A percentile compares a stretch with the other conserved stretches of the same genome.
Conservation (phyloP, 163 green algal species). For the Picocystis sp. region DNA sequence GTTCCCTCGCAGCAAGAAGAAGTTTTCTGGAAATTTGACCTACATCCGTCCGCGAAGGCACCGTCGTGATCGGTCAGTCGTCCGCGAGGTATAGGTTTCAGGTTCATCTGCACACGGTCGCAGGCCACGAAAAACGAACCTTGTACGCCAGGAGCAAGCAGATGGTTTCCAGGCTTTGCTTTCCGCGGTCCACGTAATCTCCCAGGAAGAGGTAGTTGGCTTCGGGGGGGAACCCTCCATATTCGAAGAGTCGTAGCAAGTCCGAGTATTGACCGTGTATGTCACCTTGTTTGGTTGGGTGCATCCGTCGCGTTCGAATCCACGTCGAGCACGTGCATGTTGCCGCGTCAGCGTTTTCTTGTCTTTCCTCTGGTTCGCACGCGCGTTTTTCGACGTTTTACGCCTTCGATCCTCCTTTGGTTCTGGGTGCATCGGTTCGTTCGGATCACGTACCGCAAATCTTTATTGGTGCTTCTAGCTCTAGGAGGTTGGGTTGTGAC, state of each 20-base stretch:
- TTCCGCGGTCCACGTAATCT: constrained; percentile 97
- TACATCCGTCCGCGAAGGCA: constrained; percentile 17
- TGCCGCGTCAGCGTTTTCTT: no score
- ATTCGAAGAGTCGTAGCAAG: constrained; percentile 95
- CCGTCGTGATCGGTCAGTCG: background rate
- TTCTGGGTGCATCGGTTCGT: no score
- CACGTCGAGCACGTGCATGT: no score
- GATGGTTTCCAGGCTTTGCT: constrained; percentile 98
- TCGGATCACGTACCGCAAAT: constrained; percentile 62
- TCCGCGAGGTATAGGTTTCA: background rate
- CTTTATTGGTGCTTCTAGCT: constrained; percentile 97
- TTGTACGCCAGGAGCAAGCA: constrained; percentile 98
- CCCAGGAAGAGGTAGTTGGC: constrained; percentile 99
- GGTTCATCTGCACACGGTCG: background rate
- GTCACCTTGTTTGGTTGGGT: constrained; percentile 48
- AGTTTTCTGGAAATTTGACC: constrained; percentile 99
- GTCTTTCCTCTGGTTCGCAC: no score
- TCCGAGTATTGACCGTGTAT: constrained; percentile 98
- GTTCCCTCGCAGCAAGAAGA: constrained; percentile 97
- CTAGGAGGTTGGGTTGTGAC: constrained; percentile 86
- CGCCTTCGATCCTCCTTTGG: no score
- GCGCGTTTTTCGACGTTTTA: no score
- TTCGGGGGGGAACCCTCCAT: constrained; percentile 94
- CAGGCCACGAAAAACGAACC: constrained; percentile 22
- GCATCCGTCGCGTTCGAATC: no score